Evolutionary conservation across 2,329 filamentous ascomycete species (phyloP), one percentile per base, ranked within the genome.

Genomic region (Ascochyta viciae-villosae): DNA sequence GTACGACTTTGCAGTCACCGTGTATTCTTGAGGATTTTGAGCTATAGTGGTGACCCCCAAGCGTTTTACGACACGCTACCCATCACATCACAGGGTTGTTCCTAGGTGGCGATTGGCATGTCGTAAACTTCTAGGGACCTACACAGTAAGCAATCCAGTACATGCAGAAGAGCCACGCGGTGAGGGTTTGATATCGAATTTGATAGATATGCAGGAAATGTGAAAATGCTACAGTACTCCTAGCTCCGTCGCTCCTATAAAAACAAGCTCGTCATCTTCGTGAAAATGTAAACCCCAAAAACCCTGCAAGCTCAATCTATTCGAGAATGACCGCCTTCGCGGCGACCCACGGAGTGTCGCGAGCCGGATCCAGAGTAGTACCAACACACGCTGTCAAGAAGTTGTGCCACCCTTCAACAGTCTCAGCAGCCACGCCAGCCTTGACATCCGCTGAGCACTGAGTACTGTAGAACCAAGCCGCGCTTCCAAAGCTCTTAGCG

Each of bases 381-480:
- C 77, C 77, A 37, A 88, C 78, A 73, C 86, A 89, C 2, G 68
- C 62, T 4, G 68, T 80, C 58, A 88, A 71, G 72, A 86, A 89
- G 22, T 67, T 72, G 53, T 77, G 58, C 77, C 81, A 88, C 0
- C 83, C 85, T 0, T 70, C 74, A 63, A 80, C 65, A 0, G 77
- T 78, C 0, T 81, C 83, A n/a, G 66, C 66, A 49, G 76, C 75
- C 49, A 89, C 67, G 3, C 73, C 78, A 3, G 66, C 37, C 48
- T 80, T 73, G 24, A 84, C 76, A n/a, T 65, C 71, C 0, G 66
- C 64, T 1, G 62, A 67, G 67, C 87, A 89, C 68, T 87, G 78
- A 0, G 78, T 83, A 12, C 71, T 80, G 45, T 87, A 67, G 66
- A 84, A 89, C 87, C 87, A 89, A 7, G 84, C 82, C 2, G 81